Percentiles rank a stretch among this genome's conserved stretches.
These are phyloP conservation scores for Cudoniella acicularis DNA, from an alignment of 495 filamentous ascomycete genomes.

Conservation along the genomic window DNA sequence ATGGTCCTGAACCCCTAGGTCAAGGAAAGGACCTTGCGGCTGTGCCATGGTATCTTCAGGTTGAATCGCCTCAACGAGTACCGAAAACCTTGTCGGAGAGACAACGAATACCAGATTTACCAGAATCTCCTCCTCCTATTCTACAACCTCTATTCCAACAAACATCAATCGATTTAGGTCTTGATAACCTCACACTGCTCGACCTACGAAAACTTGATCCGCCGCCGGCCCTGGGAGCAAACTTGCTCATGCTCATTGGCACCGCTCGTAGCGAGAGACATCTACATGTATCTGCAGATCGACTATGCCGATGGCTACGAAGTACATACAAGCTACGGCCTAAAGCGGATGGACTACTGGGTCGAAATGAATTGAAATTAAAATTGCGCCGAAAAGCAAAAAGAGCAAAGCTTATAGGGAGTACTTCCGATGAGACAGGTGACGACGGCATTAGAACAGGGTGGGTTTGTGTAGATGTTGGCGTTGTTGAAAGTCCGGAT, in stretches of 20 bases:
- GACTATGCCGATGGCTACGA: constrained; percentile 82
- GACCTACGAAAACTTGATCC: constrained; percentile 84
- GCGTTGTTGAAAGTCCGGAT: constrained; percentile 54
- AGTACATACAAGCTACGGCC: constrained; percentile 65
- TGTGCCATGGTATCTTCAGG: constrained; percentile 85
- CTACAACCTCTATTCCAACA: constrained; percentile 72
- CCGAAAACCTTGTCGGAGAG: constrained; percentile 48
- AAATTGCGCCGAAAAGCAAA: constrained; percentile 77
- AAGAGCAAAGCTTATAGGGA: constrained; percentile 69
- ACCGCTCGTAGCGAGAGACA: constrained; percentile 91
- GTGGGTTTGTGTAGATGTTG: constrained; percentile 93
- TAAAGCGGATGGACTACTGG: constrained; percentile 81
- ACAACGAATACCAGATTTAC: constrained; percentile 71
- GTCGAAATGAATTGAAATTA: constrained; percentile 85
- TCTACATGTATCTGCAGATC: constrained; percentile 86
- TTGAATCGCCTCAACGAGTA: constrained; percentile 43
- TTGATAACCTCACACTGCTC: constrained; percentile 71
- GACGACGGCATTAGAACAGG: constrained; percentile 86
- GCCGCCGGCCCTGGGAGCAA: constrained; percentile 78
- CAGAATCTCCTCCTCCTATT: constrained; percentile 66
- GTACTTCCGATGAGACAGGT: constrained; percentile 36
- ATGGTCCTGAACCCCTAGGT: neutral
- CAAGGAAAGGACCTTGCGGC: constrained; percentile 1
- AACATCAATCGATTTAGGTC: constrained; percentile 73
- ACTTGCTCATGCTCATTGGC: constrained; percentile 90